Evolutionary conservation across 805 yeast species (phyloP).

Genomic region (Vanderwaltozyma polyspora): DNA sequence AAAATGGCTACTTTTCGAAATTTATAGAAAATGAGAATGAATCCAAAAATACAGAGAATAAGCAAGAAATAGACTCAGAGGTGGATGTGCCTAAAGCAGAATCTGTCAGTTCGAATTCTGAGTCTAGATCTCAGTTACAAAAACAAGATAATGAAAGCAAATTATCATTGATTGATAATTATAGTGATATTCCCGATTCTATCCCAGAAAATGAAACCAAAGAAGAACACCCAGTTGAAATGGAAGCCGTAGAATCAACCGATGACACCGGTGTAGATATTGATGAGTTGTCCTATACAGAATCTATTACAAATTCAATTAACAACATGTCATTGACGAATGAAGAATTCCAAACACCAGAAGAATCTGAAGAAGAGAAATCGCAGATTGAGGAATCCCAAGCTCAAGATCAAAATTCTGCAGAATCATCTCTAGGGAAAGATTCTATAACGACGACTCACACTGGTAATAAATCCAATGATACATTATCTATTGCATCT

Average conservation of each 20-base stretch:
- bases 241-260: too few species aligned
- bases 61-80: too few species aligned
- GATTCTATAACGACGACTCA: background rate
- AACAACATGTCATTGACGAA: background rate
- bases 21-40: slow-evolving; percentile 4
- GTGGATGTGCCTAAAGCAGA: too few species aligned
- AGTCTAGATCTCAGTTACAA: too few species aligned
- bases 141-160: too few species aligned
- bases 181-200: too few species aligned
- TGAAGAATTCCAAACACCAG: background rate
- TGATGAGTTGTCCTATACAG: slow-evolving; percentile 3
- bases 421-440: background rate
- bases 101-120: too few species aligned
- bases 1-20: slow-evolving; percentile 1
- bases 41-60: slow-evolving; percentile 7
- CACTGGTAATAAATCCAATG: background rate
- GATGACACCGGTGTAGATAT: too few species aligned
- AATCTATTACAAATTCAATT: slow-evolving; percentile 1
- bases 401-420: background rate
- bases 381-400: background rate
- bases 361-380: background rate
- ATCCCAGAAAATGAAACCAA: too few species aligned
- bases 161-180: too few species aligned
- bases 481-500: background rate
- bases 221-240: too few species aligned